Evolutionary conservation across 768 basidiomycete genomes (phyloP).

Genomic region (Pleurotus pulmonarius): DNA sequence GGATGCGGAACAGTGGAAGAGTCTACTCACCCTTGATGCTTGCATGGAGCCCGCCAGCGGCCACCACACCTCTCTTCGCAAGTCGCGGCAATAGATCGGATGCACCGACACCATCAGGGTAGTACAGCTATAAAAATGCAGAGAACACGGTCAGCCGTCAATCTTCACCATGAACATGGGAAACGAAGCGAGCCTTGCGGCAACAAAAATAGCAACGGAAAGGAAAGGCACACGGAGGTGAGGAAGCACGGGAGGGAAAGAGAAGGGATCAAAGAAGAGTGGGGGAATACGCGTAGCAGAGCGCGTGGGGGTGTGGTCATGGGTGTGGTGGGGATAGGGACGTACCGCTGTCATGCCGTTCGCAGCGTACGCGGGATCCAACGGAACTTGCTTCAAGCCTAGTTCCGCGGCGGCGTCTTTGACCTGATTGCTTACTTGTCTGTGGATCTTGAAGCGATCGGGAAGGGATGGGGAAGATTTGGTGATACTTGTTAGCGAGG

Average conservation of each 20-base stretch:
- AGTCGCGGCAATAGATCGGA: constrained; percentile 77
- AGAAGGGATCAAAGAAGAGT: neutral
- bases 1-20: neutral
- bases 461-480: constrained; percentile 59
- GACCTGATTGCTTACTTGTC: constrained; percentile 60
- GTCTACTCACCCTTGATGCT: constrained; percentile 66
- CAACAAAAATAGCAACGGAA: too few species aligned
- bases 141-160: neutral
- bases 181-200: too few species aligned
- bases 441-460: constrained; percentile 77
- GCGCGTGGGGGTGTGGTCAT: neutral
- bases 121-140: constrained; percentile 56
- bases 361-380: constrained; percentile 59
- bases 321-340: neutral
- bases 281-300: neutral
- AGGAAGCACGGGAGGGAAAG: neutral
- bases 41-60: constrained; percentile 86
- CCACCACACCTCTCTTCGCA: constrained; percentile 65
- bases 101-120: constrained; percentile 76
- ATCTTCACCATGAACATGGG: too few species aligned
- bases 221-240: too few species aligned
- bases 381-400: constrained; percentile 73
- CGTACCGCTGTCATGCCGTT: constrained; percentile 93
- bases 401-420: constrained; percentile 62
- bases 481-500: constrained; percentile 75